These are phyloP conservation scores for Alternaria infectoria DNA, from an alignment of 2,329 filamentous ascomycete species.

Conservation along the genomic window DNA sequence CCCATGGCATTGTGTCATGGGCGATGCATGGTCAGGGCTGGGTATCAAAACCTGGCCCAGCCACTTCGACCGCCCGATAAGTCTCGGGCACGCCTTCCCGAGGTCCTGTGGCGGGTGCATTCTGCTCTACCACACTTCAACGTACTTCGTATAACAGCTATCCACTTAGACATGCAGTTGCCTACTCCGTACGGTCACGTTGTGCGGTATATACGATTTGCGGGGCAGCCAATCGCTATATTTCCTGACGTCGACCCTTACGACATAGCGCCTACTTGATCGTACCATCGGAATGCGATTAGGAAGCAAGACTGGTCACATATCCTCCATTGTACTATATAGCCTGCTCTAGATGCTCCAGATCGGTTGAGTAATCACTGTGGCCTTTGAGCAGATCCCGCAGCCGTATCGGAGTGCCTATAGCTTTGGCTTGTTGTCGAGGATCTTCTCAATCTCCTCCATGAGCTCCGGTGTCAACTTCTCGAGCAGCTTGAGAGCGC, in stretches of 20 bases:
- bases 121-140: not conserved
- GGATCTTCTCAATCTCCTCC: constrained; percentile 49
- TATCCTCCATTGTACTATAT: not conserved
- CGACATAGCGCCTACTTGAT: not conserved
- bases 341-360: not conserved
- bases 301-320: not conserved
- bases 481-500: constrained; percentile 51
- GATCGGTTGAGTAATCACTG: not conserved
- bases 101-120: not conserved
- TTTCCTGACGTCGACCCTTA: not conserved
- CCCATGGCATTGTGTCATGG: not conserved
- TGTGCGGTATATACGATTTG: not conserved
- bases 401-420: constrained; percentile 15
- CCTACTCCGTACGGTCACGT: not conserved
- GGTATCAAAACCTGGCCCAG: not conserved
- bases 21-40: not conserved
- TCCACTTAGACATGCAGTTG: not conserved
- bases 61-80: not conserved
- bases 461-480: constrained; percentile 50
- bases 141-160: not conserved
- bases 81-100: not conserved
- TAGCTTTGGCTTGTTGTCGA: constrained; percentile 52
- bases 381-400: not conserved
- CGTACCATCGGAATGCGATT: not conserved
- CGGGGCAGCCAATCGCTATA: constrained; percentile 3